A percentile compares a stretch with the other conserved stretches of the same genome.
Conservation (phyloP, 2,329 filamentous ascomycete species). For the Aureobasidium lini region DNA sequence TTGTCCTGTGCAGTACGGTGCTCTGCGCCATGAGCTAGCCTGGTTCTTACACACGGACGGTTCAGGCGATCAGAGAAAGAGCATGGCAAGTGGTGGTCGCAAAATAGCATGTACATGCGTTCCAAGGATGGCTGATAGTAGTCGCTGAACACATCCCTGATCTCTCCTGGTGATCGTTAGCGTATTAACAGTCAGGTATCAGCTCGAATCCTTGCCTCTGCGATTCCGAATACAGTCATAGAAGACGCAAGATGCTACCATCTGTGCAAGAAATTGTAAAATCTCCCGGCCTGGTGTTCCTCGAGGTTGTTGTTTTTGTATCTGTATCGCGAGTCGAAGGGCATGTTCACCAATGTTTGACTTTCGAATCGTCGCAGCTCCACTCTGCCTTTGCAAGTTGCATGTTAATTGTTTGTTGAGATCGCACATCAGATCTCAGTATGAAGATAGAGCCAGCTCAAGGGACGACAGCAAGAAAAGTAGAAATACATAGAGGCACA, state of each 20-base stretch:
- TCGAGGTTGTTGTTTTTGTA: not conserved
- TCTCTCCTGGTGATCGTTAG: slow-evolving; percentile 16
- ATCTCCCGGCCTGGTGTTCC: not conserved
- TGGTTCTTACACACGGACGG: not conserved
- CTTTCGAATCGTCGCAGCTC: not conserved
- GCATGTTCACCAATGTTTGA: slow-evolving; percentile 1
- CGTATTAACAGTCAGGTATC: not conserved
- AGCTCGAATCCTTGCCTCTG: not conserved
- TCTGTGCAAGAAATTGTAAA: not conserved
- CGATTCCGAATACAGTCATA: not conserved
- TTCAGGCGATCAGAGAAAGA: not conserved
- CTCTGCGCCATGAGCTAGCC: not conserved
- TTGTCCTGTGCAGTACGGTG: not conserved
- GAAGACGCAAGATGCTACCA: slow-evolving; percentile 3
- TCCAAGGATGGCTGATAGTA: slow-evolving; percentile 28
- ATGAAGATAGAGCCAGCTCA: not conserved
- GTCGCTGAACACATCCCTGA: slow-evolving; percentile 25
- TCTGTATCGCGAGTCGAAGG: slow-evolving; percentile 3
- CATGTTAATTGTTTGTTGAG: not conserved
- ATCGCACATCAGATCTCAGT: not conserved
- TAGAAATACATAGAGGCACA: not conserved
- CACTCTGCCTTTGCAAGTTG: not conserved
- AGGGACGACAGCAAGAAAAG: not conserved
- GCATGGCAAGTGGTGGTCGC: slow-evolving; percentile 23
- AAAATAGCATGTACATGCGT: slow-evolving; percentile 33